A percentile compares a stretch with the other conserved stretches of the same genome.
phyloP scores from a whole-genome alignment of 1,284 basidiomycete species.

The Inonotus obliquus region DNA sequence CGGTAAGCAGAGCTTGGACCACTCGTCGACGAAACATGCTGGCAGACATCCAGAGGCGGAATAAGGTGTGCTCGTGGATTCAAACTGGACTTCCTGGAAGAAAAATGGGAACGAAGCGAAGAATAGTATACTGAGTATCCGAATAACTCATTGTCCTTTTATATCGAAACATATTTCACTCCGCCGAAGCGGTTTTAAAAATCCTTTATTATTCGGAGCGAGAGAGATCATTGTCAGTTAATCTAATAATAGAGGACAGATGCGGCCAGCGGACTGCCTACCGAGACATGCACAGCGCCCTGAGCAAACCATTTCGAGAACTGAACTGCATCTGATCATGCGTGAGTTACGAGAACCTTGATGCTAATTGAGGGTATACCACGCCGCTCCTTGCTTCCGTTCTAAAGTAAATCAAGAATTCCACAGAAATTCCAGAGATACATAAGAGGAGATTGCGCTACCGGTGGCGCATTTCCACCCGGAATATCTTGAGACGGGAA shows the following conservation, averaged over 20 bases:
- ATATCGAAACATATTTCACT: background rate
- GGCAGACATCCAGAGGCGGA: background rate
- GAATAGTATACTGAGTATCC: too few relatives aligned
- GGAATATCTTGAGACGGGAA: background rate
- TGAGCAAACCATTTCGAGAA: slow-evolving; percentile 5
- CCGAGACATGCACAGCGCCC: background rate
- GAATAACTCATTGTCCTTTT: background rate
- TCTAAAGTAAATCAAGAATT: background rate
- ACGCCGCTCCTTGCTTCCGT: background rate
- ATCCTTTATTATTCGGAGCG: background rate
- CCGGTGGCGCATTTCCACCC: background rate
- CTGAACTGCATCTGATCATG: slow-evolving; percentile 2
- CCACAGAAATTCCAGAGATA: background rate
- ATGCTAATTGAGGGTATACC: background rate
- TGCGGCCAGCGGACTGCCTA: slow-evolving; percentile 9
- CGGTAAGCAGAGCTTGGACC: background rate
- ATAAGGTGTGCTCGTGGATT: background rate
- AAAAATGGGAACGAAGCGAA: background rate
- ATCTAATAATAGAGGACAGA: background rate
- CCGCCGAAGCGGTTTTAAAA: background rate
- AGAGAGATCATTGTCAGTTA: background rate
- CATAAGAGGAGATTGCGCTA: slow-evolving; percentile 4
- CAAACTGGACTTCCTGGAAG: background rate
- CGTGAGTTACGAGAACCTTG: background rate
- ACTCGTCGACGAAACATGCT: background rate